Base-by-base conservation (phyloP, 2,329 filamentous ascomycete species). In the Myriosclerotinia scirpicola region DNA sequence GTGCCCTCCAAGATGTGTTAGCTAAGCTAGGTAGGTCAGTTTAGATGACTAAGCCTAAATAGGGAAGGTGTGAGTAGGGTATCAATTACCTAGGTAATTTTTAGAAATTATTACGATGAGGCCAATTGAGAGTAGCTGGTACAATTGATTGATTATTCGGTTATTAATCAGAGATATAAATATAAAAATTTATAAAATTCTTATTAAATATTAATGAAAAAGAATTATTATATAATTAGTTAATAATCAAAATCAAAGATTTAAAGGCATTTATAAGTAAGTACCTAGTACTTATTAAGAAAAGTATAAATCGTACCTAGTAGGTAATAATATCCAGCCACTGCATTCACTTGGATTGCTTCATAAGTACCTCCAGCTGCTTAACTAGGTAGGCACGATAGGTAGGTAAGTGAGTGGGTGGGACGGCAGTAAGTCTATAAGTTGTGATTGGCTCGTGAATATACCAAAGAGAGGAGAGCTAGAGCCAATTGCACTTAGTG, bases 41-140 rank as follows among this genome's bases (percentile, higher is more conserved):
- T n/a, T 36, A 22, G 26, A 20, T 1, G 1, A 26, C 56, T 60
- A 60, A 60, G 11, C 56, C 48, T 38, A 26, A 50, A 60, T 48
- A 50, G 56, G 56, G 20, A 48, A 60, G 56, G 56, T 26, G 56
- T 15, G 15, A 30, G 14, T 14, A 15, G 14, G 9, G 42, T 22
- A 59, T 42, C 56, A 46, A 59, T 48, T 59, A n/a, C n/a, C n/a
- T n/a, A n/a, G n/a, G n/a, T n/a, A 26, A 59, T 26, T 34, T 59
- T 46, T 17, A 5, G 40, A 59, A 59, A 48, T 60, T 26, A 26
- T 3, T 44, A 60, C 44, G 44, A 60, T 60, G 42, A 22, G 38
- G 8, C 36, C 12, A 58, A 34, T 12, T 5, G 15, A 34, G 40
- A 44, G 40, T 44, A 11, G 40, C 9, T 44, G 40, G 40, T 44